These are phyloP conservation scores for Neurospora sp. DNA, from an alignment of 495 filamentous ascomycete genomes.

Conservation along the genomic window DNA sequence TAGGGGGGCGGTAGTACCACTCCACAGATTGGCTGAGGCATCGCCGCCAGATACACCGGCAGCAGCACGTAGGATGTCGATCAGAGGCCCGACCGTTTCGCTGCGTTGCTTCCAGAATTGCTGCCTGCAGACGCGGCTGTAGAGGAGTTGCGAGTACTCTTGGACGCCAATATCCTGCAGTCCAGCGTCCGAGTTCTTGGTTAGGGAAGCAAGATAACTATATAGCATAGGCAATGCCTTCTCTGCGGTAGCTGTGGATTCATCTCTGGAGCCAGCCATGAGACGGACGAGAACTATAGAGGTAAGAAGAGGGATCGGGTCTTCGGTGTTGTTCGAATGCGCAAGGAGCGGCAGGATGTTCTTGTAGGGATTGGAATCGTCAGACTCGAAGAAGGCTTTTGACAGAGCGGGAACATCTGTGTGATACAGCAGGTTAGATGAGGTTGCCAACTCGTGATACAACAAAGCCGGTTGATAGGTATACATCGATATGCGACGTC, in stretches of 20 bases:
- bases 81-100: slow-evolving; percentile 71
- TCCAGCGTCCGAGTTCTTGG: slow-evolving; percentile 66
- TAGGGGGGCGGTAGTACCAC: slow-evolving; percentile 46
- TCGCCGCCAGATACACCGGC: slow-evolving; percentile 58
- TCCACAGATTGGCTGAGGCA: slow-evolving; percentile 56
- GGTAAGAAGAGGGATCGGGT: slow-evolving; percentile 79
- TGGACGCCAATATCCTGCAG: slow-evolving; percentile 94
- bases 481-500: background rate
- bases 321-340: slow-evolving; percentile 70
- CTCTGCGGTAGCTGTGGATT: slow-evolving; percentile 48
- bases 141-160: slow-evolving; percentile 78
- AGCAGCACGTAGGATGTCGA: slow-evolving; percentile 74
- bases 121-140: slow-evolving; percentile 60
- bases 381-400: slow-evolving; percentile 61
- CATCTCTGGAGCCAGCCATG: slow-evolving; percentile 58
- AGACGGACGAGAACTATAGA: slow-evolving; percentile 79
- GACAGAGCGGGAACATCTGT: slow-evolving; percentile 70
- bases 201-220: slow-evolving; percentile 71
- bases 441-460: background rate
- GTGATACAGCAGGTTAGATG: slow-evolving; percentile 11
- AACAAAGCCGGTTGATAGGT: background rate
- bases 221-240: slow-evolving; percentile 74
- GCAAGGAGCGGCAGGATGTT: slow-evolving; percentile 79
- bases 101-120: slow-evolving; percentile 82
- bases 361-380: slow-evolving; percentile 57